Base-by-base conservation (phyloP, 2,329 filamentous ascomycete species). In the Myriosclerotinia curreyana region DNA sequence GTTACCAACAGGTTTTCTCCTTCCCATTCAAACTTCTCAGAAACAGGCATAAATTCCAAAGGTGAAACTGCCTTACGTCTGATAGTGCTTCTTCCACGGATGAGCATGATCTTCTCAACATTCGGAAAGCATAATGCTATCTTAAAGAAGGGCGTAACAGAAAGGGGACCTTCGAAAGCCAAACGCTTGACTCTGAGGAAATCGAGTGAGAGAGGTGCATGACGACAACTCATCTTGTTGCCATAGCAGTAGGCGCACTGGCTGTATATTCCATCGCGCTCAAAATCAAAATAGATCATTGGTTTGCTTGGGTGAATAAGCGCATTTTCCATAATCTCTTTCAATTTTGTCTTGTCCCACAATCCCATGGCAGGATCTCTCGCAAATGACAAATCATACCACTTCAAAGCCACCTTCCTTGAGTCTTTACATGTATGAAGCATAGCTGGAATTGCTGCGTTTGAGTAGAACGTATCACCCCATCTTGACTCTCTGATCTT, bases 311-410 rank as follows among this genome's bases (percentile, higher is more conserved):
- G n/a, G n/a, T 40, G 2, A 9, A 22, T 52, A 5, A 58, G 38
- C 20, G n/a, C 38, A 12, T 31, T 15, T 17, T 61, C 20, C 54
- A 48, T 53, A 2, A 34, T 22, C n/a, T 31, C 2, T 9, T 17
- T 46, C 5, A 44, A 22, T 5, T 6, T 53, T 3, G 14, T 20
- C 20, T 15, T 50, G 20, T 53, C 49, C 49, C 17, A 40, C 4
- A 53, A 61, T 0, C 38, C 38, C 48, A 44, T 54, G 8, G 22
- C 36, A 14, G 15, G 25, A 11, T 61, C 49, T 17, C 36, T 40
- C 11, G 48, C 28, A 25, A 61, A 61, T 6, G 59, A 54, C 11
- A 61, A 42, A n/a, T 52, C 25, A 17, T 61, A 61, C 59, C 49
- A 61, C 11, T 2, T 53, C 28, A 61, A 25, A 14, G 49, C 59